These are phyloP conservation scores for Candida qinlingensis DNA, from an alignment of 805 yeast genomes.

Conservation along the genomic window DNA sequence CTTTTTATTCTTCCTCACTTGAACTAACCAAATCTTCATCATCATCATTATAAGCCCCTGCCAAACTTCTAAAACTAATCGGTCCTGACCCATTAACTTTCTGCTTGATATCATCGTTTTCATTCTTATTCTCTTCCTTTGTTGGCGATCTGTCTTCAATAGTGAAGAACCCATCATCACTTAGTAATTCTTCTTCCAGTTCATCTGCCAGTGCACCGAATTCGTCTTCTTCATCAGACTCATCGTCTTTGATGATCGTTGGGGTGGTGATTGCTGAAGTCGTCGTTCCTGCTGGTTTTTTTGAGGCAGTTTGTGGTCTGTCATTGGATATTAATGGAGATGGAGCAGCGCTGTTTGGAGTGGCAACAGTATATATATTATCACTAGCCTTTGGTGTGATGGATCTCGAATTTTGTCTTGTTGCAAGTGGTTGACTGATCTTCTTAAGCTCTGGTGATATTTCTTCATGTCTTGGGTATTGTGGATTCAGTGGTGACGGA, in stretches of 20 bases:
- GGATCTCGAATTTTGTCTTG: background rate
- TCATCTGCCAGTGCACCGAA: slow-evolving; percentile 22
- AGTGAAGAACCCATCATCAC: slow-evolving; percentile 6
- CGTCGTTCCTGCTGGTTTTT: no score
- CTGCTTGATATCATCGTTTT: background rate
- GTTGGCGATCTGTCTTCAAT: slow-evolving; percentile 8
- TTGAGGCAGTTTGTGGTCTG: no score
- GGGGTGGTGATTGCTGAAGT: slow-evolving; percentile 13
- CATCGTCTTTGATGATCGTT: background rate
- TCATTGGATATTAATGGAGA: slow-evolving; percentile 4
- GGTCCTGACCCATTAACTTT: slow-evolving; percentile 12
- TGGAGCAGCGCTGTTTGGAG: no score
- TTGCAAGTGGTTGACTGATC: background rate
- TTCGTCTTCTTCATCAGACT: slow-evolving; percentile 14
- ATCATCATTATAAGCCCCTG: slow-evolving; percentile 14
- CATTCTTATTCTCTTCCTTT: no score
- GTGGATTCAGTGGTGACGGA: slow-evolving; percentile 11
- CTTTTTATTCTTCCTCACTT: slow-evolving; percentile 23
- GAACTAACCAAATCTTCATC: slow-evolving; percentile 23
- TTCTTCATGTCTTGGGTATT: background rate
- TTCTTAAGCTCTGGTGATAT: background rate
- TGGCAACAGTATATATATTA: no score
- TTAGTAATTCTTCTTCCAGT: slow-evolving; percentile 18
- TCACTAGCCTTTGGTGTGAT: slow-evolving; percentile 5
- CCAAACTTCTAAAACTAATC: slow-evolving; percentile 21